Percentiles rank a stretch among this genome's conserved stretches.
Conservation (phyloP, 257 asterid species). For the Solanum chilense region DNA sequence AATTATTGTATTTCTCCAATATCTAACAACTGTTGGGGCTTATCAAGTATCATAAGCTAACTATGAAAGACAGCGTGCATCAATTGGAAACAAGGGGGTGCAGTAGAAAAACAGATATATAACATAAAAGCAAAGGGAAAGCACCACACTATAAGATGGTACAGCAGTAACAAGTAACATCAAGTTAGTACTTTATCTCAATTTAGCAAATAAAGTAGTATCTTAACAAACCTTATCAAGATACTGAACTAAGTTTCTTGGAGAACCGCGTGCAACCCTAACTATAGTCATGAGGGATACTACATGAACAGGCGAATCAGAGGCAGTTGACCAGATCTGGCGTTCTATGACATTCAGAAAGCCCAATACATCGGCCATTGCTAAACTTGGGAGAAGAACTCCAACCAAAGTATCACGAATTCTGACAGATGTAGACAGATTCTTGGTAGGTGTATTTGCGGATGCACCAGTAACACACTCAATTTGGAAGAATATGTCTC, state of each 20-base stretch:
- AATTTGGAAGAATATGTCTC: slow-evolving; percentile 87
- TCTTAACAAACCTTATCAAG: slow-evolving; percentile 82
- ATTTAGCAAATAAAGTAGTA: slow-evolving; percentile 1
- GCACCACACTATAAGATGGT: background rate
- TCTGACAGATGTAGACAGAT: slow-evolving; percentile 32
- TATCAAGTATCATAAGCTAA: background rate
- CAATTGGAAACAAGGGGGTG: background rate
- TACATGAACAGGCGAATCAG: slow-evolving; percentile 95
- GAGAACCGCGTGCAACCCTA: slow-evolving; percentile 81
- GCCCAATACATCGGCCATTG: slow-evolving; percentile 82
- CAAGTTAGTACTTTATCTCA: background rate
- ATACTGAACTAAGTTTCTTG: slow-evolving; percentile 75
- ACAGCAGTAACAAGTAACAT: background rate
- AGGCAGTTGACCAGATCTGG: slow-evolving; percentile 98
- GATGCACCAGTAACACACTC: slow-evolving; percentile 83
- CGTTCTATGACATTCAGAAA: slow-evolving; percentile 83
- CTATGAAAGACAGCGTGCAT: background rate
- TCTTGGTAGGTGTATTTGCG: slow-evolving; percentile 25
- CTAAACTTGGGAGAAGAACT: slow-evolving; percentile 85
- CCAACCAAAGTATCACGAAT: slow-evolving; percentile 68
- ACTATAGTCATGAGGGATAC: slow-evolving; percentile 78
- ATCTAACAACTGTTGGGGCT: background rate
- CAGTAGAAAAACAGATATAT: background rate
- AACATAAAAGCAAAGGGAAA: background rate
- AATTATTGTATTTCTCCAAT: background rate